Percentiles rank a stretch among this genome's conserved stretches.
phyloP scores from a whole-genome alignment of 192 early-diverging fungal species.

The Backusella tarrabulga region DNA sequence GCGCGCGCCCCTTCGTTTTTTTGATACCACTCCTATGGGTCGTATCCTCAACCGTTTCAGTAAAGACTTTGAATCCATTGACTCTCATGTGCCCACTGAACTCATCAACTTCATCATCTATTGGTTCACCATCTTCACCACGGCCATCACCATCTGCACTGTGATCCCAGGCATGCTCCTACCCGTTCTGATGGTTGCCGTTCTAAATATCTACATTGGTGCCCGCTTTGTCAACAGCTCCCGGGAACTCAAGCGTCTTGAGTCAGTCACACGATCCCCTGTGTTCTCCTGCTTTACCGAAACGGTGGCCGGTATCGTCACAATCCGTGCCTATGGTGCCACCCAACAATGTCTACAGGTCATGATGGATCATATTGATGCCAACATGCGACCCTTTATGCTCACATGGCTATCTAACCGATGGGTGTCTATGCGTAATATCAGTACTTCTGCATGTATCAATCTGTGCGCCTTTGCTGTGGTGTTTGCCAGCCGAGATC shows the following conservation, averaged over 20 bases:
- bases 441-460: no score
- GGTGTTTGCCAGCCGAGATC: conserved; percentile 1
- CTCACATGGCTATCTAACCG: conserved; percentile 78
- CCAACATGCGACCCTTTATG: conserved; percentile 61
- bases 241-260: conserved; percentile 84
- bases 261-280: conserved; percentile 69
- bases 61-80: conserved; percentile 82
- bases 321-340: conserved; percentile 79
- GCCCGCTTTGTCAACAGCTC: conserved; percentile 58
- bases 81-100: conserved; percentile 54
- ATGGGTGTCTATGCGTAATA: conserved; percentile 61
- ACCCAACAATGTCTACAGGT: no score
- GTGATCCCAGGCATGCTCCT: conserved; percentile 66
- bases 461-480: no score
- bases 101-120: conserved; percentile 50
- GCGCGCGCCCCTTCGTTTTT: conserved; percentile 80
- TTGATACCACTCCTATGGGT: conserved; percentile 84
- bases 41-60: conserved; percentile 88
- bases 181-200: conserved; percentile 32
- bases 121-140: conserved; percentile 43
- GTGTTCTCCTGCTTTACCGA: conserved; percentile 82
- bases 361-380: no score
- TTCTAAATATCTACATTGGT: conserved; percentile 51
- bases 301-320: conserved; percentile 63
- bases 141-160: conserved; percentile 54